These are phyloP conservation scores for Herpetomonas muscarum DNA, from an alignment of 208 protist genomes.

Conservation along the genomic window DNA sequence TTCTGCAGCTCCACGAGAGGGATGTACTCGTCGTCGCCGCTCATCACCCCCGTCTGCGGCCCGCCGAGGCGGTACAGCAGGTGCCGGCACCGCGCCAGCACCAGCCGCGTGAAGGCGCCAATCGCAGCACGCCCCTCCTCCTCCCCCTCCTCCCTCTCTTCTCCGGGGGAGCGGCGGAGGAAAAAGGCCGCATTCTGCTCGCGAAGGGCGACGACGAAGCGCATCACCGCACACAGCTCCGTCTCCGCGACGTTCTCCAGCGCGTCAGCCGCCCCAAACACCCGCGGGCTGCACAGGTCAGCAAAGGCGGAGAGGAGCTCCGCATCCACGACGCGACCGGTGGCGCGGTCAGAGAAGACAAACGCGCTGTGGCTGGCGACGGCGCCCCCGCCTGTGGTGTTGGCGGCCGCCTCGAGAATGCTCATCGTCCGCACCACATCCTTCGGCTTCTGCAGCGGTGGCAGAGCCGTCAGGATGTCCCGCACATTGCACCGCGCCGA, in stretches of 20 bases:
- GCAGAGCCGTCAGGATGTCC: conserved; percentile 8
- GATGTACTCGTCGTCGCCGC: conserved; percentile 61
- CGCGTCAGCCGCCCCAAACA: conserved; percentile 37
- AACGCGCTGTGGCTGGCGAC: not conserved
- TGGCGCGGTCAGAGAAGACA: conserved; percentile 14
- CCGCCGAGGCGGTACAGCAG: conserved; percentile 54
- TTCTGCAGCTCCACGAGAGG: conserved; percentile 67
- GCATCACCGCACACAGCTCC: conserved; percentile 52
- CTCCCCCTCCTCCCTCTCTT: not conserved
- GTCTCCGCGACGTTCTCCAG: conserved; percentile 59
- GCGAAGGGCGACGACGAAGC: conserved; percentile 44
- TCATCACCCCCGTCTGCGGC: conserved; percentile 46
- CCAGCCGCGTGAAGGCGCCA: conserved; percentile 33
- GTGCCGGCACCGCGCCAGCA: conserved; percentile 53
- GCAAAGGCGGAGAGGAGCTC: conserved; percentile 28
- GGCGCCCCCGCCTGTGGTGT: not conserved
- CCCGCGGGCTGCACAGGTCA: conserved; percentile 21
- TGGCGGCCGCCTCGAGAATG: conserved; percentile 13
- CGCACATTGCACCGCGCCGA: not conserved
- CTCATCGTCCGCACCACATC: conserved; percentile 55
- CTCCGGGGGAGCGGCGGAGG: not conserved
- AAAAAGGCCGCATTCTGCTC: conserved; percentile 58
- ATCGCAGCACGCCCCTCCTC: not conserved
- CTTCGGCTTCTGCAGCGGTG: conserved; percentile 10
- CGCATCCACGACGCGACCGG: conserved; percentile 10